Evolutionary conservation across 306 rosid species (phyloP), one percentile per base, ranked within the genome.

Genomic region (Mucuna pruriens): DNA sequence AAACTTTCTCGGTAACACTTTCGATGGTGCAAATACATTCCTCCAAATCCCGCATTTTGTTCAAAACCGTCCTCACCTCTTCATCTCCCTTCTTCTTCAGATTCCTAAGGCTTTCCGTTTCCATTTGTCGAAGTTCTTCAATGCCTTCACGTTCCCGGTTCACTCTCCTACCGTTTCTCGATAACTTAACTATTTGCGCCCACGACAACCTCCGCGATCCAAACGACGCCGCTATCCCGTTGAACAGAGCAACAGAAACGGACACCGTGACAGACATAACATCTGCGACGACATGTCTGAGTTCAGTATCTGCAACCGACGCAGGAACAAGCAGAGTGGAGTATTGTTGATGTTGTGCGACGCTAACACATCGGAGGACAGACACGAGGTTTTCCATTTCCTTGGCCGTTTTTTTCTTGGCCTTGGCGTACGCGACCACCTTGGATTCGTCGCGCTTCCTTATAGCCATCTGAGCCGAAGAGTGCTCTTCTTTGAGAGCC

Each of bases 31-130:
- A 79, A 0, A 93, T 26, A 20, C 91, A 83, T 6, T 42, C 55
- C 79, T 93, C 97, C 76, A 90, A 38, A 40, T 82, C 91, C 39
- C 87, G 44, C 99, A 90, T 93, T 55, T 78, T 95, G 88, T 91
- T 93, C 88, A 88, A 61, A 23, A 64, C 73, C 22, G 8, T 66
- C 16, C 85, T 88, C 33, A 88, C 87, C 20, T 95, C 97, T 51
- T 89, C 89, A 0, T 83, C 93, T 8, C 90, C 87, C 51, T 83
- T 91, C 83, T 85, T 92, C 19, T 73, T 89, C 86, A 89, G 39
- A 69, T 84, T 86, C 77, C 74, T 26, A 81, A 85, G 9, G 4
- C 63, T 62, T 8, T 45, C 42, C 42, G 15, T 39, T 57, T 79
- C 86, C 20, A 31, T 55, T 19, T 69, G 58, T 34, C 65, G 61